A percentile compares a stretch with the other conserved stretches of the same genome.
These are phyloP conservation scores for Adansonia rubrostipa DNA, from an alignment of 441 rosid species.

Conservation along the genomic window DNA sequence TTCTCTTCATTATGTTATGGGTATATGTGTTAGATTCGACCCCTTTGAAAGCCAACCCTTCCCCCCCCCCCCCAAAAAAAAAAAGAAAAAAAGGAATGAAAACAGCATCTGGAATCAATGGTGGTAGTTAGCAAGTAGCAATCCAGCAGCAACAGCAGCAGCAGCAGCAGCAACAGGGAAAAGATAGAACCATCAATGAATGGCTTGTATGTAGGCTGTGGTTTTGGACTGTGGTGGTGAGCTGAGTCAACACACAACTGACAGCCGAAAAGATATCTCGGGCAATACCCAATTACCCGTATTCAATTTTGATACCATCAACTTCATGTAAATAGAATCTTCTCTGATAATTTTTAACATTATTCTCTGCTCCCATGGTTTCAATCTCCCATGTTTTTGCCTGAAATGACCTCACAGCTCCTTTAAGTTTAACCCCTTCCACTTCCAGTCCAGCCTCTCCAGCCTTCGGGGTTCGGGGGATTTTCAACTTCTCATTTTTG, in stretches of 20 bases:
- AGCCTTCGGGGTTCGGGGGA: neutral
- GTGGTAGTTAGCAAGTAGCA: neutral
- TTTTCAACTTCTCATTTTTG: neutral
- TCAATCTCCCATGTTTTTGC: neutral
- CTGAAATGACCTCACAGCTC: neutral
- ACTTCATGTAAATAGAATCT: conserved; percentile 15
- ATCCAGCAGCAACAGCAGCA: neutral
- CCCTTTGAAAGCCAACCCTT: neutral
- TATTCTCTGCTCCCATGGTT: conserved; percentile 12
- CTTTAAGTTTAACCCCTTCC: neutral
- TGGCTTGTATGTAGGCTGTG: neutral
- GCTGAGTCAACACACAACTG: too few relatives aligned
- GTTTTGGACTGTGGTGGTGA: neutral
- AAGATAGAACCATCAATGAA: conserved; percentile 1
- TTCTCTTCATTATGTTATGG: neutral
- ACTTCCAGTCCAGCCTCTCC: neutral
- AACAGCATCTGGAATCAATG: conserved; percentile 9
- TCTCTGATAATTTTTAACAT: conserved; percentile 9
- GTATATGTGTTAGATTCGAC: neutral
- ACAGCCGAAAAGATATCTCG: conserved; percentile 24
- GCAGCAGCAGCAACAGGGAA: too few relatives aligned
- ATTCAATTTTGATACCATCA: neutral
- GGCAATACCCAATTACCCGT: neutral
- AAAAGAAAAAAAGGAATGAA: neutral
- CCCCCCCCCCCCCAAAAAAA: too few relatives aligned